A percentile compares a stretch with the other conserved stretches of the same genome.
phyloP scores from a whole-genome alignment of 352 stramenopile genomes.

The Globisporangium perplexum region DNA sequence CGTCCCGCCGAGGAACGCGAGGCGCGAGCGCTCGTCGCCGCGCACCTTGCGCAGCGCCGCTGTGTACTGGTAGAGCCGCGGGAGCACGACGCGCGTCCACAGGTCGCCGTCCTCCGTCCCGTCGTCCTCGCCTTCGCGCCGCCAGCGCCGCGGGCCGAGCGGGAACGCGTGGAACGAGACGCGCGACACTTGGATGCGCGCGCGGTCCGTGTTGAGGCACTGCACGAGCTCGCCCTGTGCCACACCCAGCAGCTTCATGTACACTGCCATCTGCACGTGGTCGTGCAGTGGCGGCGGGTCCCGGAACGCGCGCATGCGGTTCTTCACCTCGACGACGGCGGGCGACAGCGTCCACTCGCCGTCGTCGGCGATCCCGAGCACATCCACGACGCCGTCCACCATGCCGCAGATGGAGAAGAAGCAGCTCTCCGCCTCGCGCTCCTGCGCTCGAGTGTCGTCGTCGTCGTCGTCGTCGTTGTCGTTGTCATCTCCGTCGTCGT shows the following conservation, averaged over 20 bases:
- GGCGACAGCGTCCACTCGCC: conserved; percentile 57
- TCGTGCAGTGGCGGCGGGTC: conserved; percentile 61
- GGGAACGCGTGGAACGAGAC: conserved; percentile 39
- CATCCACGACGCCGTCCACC: conserved; percentile 70
- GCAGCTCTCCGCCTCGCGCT: conserved; percentile 3
- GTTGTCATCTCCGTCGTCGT: background rate
- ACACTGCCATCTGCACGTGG: conserved; percentile 73
- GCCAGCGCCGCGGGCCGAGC: conserved; percentile 11
- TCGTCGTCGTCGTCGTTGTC: conserved; percentile 5
- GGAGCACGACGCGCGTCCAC: conserved; percentile 59
- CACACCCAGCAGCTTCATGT: conserved; percentile 76
- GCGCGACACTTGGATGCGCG: conserved; percentile 48
- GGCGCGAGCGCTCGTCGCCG: conserved; percentile 37
- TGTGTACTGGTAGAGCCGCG: conserved; percentile 51
- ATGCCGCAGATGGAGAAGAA: conserved; percentile 78
- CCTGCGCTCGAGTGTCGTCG: background rate
- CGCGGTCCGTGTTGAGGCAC: conserved; percentile 42
- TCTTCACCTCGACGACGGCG: conserved; percentile 76
- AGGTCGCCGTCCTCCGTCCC: conserved; percentile 18
- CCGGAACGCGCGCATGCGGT: conserved; percentile 56
- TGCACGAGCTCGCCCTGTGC: conserved; percentile 62
- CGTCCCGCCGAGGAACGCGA: conserved; percentile 59
- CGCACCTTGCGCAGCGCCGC: conserved; percentile 43
- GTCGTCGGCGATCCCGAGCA: conserved; percentile 39
- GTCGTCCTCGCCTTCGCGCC: background rate